phyloP scores from a whole-genome alignment of 2,329 filamentous ascomycete genomes.

The Hymenoscyphus fraxineus region DNA sequence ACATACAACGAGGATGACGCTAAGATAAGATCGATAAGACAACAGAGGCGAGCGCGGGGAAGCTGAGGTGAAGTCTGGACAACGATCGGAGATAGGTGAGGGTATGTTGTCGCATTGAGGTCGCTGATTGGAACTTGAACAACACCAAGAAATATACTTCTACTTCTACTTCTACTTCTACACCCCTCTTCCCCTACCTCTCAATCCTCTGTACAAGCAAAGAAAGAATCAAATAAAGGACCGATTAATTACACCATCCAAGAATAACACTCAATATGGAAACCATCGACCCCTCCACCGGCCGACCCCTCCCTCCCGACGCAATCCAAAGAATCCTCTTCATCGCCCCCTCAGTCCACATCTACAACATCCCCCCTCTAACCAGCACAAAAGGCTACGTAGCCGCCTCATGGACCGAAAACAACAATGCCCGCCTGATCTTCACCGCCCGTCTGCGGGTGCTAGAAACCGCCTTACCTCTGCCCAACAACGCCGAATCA shows the following conservation, averaged over 20 bases:
- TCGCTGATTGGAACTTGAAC: conserved; percentile 3
- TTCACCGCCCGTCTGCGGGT: conserved; percentile 80
- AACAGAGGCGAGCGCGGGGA: not conserved
- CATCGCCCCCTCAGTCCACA: conserved; percentile 68
- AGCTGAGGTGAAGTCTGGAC: not conserved
- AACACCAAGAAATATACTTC: not conserved
- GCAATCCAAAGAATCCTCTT: conserved; percentile 85
- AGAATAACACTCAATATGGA: conserved; percentile 26
- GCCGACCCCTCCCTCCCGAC: conserved; percentile 62
- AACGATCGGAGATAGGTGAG: not conserved
- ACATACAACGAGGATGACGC: not conserved
- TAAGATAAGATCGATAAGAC: conserved; percentile 5
- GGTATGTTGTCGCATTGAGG: conserved; percentile 1
- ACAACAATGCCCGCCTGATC: conserved; percentile 67
- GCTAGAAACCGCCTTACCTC: conserved; percentile 64
- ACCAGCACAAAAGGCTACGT: conserved; percentile 74
- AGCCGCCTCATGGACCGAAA: conserved; percentile 71
- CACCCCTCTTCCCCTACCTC: not conserved
- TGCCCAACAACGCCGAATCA: conserved; percentile 42
- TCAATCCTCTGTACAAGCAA: not conserved
- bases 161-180: not conserved
- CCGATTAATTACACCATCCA: not conserved
- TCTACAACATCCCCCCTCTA: conserved; percentile 83
- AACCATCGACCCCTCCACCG: conserved; percentile 65
- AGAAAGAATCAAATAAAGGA: too few species aligned